Conservation (phyloP, 2,329 filamentous ascomycete species). For the Cladosporium sp. region DNA sequence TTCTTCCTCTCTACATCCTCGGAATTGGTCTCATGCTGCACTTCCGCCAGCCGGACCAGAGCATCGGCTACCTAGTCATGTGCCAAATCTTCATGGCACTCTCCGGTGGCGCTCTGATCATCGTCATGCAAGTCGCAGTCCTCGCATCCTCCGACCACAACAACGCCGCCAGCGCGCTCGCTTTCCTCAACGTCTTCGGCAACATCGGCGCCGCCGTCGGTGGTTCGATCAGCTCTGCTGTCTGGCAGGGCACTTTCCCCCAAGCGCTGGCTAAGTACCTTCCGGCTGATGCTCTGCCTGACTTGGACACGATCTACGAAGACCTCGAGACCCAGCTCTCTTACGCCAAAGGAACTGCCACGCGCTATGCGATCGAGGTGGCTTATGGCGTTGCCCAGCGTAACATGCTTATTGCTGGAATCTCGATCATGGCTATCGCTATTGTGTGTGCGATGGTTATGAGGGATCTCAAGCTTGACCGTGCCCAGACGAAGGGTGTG, state of each 20-base stretch:
- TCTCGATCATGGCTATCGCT: conserved; percentile 21
- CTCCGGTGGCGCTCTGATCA: conserved; percentile 58
- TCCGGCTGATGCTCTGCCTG: conserved; percentile 16
- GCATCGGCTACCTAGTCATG: conserved; percentile 55
- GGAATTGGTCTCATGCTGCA: conserved; percentile 39
- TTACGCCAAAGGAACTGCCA: conserved; percentile 53
- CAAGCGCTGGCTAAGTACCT: conserved; percentile 23
- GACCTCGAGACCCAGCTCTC: conserved; percentile 55
- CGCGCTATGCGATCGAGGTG: conserved; percentile 45
- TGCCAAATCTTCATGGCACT: conserved; percentile 61
- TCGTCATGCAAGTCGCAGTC: conserved; percentile 60
- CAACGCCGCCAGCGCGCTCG: conserved; percentile 28
- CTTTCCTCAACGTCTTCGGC: conserved; percentile 25
- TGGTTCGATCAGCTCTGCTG: conserved; percentile 34
- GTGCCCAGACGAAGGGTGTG: conserved; percentile 21
- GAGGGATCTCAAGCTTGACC: conserved; percentile 26
- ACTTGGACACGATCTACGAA: conserved; percentile 47
- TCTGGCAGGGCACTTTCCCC: conserved; percentile 31
- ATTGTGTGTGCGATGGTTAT: conserved; percentile 22
- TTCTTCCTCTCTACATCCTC: conserved; percentile 38
- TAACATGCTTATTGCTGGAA: conserved; percentile 40
- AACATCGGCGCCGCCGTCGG: conserved; percentile 55
- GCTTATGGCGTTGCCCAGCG: conserved; percentile 39
- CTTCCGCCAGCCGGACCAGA: conserved; percentile 39
- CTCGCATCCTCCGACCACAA: conserved; percentile 50